Evolutionary conservation across 345 rosid species (phyloP), one percentile per base, ranked within the genome.

Genomic region (Turritis glabra): DNA sequence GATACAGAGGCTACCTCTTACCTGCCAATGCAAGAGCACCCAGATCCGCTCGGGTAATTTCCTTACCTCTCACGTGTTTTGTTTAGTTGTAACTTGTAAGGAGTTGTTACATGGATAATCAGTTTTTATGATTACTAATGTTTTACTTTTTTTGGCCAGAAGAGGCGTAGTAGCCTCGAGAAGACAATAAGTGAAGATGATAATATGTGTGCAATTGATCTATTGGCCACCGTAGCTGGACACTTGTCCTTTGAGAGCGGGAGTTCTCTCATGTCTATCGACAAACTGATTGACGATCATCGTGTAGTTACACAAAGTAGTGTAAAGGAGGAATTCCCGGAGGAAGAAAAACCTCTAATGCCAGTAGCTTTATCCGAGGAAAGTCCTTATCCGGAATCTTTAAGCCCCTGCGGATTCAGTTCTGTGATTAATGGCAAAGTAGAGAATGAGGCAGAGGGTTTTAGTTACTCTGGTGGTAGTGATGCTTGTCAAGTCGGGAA

Each of bases 171-270:
- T 71, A 52, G n/a, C n/a, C n/a, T 86, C 1, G 80, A 77, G 65
- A 80, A 85, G 84, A 83, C 77, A 72, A 78, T 74, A 68, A 35
- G 17, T 55, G 90, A 80, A 73, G 90, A 82, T 73, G 82, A 78
- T 46, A 76, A 79, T 74, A 79, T 81, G 83, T 78, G 87, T 78
- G 88, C 97, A 5, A 87, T 95, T 74, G 96, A 92, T 83, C 83
- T 95, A 68, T 76, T 95, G 86, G 99, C 99, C 80, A 85, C 92
- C 57, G 91, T 92, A 79, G 99, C 99, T 75, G 96, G 92, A 70
- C 88, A 89, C 67, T 70, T 95, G 63, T 80, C 86, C 67, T 82
- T 76, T 3, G 92, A 86, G 74, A 85, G 64, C 29, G 79, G 78
- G 67, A 71, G 69, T 69, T 33, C 81, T 29, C 84, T 80, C 43